Conservation (phyloP, 2,329 filamentous ascomycete species). For the Coniochaeta pulveracea region DNA sequence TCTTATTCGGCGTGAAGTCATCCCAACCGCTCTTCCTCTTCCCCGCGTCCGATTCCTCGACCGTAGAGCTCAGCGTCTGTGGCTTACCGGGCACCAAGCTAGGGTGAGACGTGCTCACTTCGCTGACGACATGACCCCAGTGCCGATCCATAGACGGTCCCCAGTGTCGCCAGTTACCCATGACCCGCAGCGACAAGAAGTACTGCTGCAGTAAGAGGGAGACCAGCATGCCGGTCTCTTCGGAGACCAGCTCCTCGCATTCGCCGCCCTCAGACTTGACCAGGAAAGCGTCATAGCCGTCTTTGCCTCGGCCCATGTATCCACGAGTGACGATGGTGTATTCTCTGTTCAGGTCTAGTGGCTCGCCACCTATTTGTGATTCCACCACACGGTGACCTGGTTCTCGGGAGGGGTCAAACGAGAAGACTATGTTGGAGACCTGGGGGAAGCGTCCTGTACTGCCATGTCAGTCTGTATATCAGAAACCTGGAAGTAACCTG, state of each 20-base stretch:
- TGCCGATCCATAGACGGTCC: constrained; percentile 49
- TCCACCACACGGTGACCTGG: constrained; percentile 51
- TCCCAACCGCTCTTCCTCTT: constrained; percentile 19
- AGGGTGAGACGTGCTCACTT: constrained; percentile 41
- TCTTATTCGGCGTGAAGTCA: constrained; percentile 22
- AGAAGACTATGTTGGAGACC: constrained; percentile 71
- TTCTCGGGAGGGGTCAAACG: constrained; percentile 54
- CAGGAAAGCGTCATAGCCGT: constrained; percentile 71
- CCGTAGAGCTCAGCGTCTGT: constrained; percentile 10
- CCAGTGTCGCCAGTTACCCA: constrained; percentile 70
- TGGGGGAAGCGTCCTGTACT: constrained; percentile 58
- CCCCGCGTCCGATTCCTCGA: constrained; percentile 12
- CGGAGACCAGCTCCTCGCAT: constrained; percentile 67
- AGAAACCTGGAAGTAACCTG: constrained; percentile 4
- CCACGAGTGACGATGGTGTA: constrained; percentile 73
- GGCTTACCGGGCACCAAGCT: constrained; percentile 26
- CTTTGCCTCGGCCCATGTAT: constrained; percentile 83
- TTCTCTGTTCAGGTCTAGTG: constrained; percentile 48
- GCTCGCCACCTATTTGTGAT: constrained; percentile 47
- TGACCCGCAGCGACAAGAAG: constrained; percentile 73
- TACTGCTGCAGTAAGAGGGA: constrained; percentile 82
- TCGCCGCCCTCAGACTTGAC: constrained; percentile 64
- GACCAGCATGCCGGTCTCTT: constrained; percentile 80
- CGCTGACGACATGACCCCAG: constrained; percentile 55
- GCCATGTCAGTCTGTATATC: not conserved